Evolutionary conservation across 805 yeast species (phyloP).

Genomic region (Kuraishia borneana): DNA sequence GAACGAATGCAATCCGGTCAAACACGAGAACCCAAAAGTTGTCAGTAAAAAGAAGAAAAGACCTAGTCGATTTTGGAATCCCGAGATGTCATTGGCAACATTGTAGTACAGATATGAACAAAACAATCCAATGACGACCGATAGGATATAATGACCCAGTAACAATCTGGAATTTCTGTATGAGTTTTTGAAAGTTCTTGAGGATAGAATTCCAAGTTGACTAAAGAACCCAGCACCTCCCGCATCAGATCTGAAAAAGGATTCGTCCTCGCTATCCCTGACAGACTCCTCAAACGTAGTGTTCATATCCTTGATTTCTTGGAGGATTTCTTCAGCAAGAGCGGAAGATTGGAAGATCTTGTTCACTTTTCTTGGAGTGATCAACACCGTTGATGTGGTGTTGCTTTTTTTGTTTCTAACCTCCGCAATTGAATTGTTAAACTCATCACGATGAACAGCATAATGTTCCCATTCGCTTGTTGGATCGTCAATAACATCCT

Average conservation of each 20-base stretch:
- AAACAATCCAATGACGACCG: constrained; percentile 67
- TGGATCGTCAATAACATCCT: constrained; percentile 29
- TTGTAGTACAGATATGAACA: constrained; percentile 81
- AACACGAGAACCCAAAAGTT: constrained; percentile 86
- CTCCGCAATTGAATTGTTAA: constrained; percentile 17
- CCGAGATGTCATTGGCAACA: constrained; percentile 81
- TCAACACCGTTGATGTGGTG: constrained; percentile 2
- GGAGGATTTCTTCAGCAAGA: constrained; percentile 26
- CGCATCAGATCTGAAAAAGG: constrained; percentile 18
- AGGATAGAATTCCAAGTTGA: constrained; percentile 67
- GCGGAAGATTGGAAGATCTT: constrained; percentile 20
- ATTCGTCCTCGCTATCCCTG: constrained; percentile 4
- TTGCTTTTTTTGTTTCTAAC: constrained; percentile 10
- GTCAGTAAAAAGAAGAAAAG: constrained; percentile 85
- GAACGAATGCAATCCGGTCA: constrained; percentile 86
- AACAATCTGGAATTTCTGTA: constrained; percentile 89
- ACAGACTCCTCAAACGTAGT: background rate
- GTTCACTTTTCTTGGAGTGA: constrained; percentile 3
- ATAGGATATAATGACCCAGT: constrained; percentile 70
- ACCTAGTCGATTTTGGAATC: constrained; percentile 93
- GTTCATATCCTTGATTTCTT: constrained; percentile 21
- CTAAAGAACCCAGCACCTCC: constrained; percentile 32
- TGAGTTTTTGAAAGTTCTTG: constrained; percentile 83
- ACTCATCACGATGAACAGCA: constrained; percentile 72
- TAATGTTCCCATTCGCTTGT: constrained; percentile 82